Conservation (phyloP, 805 yeast genomes). For the Yarrowia deformans region DNA sequence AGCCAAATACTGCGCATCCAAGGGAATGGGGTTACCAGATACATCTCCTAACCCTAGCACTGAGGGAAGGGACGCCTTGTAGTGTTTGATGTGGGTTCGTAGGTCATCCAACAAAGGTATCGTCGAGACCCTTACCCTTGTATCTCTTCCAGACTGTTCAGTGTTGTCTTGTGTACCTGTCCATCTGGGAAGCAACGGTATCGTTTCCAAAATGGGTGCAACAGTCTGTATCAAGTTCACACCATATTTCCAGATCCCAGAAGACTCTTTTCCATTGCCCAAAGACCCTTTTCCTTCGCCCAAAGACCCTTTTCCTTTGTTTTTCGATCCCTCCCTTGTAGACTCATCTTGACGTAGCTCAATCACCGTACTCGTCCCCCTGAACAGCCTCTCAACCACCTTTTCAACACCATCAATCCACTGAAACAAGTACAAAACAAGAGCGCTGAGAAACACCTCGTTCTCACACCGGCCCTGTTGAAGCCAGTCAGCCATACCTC, state of each 20-base stretch:
- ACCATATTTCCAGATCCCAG: not conserved
- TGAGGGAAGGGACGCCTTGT: not conserved
- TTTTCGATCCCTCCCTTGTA: too few relatives aligned
- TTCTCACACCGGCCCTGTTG: conserved; percentile 11
- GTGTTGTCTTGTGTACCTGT: not conserved
- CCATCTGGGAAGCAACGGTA: not conserved
- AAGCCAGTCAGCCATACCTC: conserved; percentile 6
- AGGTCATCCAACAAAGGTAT: conserved; percentile 10
- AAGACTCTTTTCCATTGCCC: too few relatives aligned
- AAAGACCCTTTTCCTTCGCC: too few relatives aligned
- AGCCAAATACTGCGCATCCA: conserved; percentile 30
- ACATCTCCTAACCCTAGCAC: conserved; percentile 18
- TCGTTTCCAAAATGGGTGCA: not conserved
- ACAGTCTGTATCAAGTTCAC: not conserved
- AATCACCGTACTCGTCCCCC: not conserved
- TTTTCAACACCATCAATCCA: not conserved
- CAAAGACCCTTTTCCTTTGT: too few relatives aligned
- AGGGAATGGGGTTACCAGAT: conserved; percentile 5
- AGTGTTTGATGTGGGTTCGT: not conserved
- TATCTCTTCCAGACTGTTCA: not conserved
- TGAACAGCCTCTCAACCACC: conserved; percentile 4
- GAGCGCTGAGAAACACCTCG: conserved; percentile 12
- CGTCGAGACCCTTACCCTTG: not conserved
- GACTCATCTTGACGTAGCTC: too few relatives aligned
- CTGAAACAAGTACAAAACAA: not conserved